Evolutionary conservation across 129 eudicot genomes (phyloP).

Genomic region (Flaveria bidentis): DNA sequence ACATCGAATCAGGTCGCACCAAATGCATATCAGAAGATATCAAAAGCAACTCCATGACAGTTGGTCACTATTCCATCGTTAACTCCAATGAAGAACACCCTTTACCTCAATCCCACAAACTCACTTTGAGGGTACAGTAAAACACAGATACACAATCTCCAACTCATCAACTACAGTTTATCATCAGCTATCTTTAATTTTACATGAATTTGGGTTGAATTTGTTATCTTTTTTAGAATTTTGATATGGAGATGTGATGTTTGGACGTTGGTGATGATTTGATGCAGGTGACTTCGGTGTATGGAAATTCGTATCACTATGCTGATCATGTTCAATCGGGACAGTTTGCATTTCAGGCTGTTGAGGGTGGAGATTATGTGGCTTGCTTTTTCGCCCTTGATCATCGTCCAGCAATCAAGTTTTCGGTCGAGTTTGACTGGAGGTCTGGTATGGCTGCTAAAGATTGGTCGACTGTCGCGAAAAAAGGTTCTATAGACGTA

Average conservation of each 20-base stretch:
- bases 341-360: slow-evolving; percentile 64
- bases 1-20: slow-evolving; percentile 73
- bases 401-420: slow-evolving; percentile 50
- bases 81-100: slow-evolving; percentile 70
- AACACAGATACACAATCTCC: background rate
- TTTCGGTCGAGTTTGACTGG: slow-evolving; percentile 84
- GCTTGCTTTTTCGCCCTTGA: slow-evolving; percentile 78
- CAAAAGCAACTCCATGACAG: slow-evolving; percentile 80
- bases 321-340: slow-evolving; percentile 76
- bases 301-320: slow-evolving; percentile 68
- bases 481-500: slow-evolving; percentile 85
- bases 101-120: slow-evolving; percentile 76
- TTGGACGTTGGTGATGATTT: background rate
- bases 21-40: slow-evolving; percentile 95
- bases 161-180: background rate
- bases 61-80: slow-evolving; percentile 73
- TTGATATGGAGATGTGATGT: background rate
- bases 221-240: background rate
- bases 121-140: slow-evolving; percentile 74
- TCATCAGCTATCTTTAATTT: background rate
- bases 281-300: slow-evolving; percentile 60
- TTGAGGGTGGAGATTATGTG: slow-evolving; percentile 85
- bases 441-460: slow-evolving; percentile 86
- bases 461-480: slow-evolving; percentile 78
- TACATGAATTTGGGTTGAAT: background rate